Conservation (phyloP, 2,329 filamentous ascomycete genomes). For the Claviceps arundinis region DNA sequence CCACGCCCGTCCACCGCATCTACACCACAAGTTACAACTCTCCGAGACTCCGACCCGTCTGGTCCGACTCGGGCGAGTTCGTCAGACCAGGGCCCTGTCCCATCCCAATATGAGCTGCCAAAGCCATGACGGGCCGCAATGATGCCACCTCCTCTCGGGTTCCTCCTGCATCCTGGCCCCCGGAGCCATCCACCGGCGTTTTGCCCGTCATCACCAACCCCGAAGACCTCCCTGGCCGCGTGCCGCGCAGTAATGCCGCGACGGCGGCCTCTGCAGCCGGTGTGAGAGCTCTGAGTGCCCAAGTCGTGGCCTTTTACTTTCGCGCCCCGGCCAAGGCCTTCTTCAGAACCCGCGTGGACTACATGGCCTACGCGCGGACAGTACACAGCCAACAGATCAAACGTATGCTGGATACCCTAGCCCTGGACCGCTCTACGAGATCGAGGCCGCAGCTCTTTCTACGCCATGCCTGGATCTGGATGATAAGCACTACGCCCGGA, state of each 20-base stretch:
- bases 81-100: neutral
- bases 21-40: too few relatives aligned
- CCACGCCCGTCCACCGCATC: too few relatives aligned
- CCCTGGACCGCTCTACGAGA: constrained; percentile 19
- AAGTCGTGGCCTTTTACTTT: constrained; percentile 83
- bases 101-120: constrained; percentile 17
- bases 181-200: constrained; percentile 21
- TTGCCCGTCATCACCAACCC: constrained; percentile 27
- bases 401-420: constrained; percentile 22
- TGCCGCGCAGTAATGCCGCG: constrained; percentile 39
- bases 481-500: constrained; percentile 55
- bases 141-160: constrained; percentile 14
- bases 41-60: too few relatives aligned
- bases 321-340: constrained; percentile 84
- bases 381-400: constrained; percentile 34
- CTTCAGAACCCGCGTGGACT: constrained; percentile 82
- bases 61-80: too few relatives aligned
- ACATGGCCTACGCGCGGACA: constrained; percentile 45
- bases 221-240: constrained; percentile 30
- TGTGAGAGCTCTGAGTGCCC: constrained; percentile 69
- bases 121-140: constrained; percentile 23
- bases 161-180: constrained; percentile 9
- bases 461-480: constrained; percentile 32
- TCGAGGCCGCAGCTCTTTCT: constrained; percentile 19
- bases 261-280: constrained; percentile 74